Percentiles rank a stretch among this genome's conserved stretches.
Conservation (phyloP, 2,329 filamentous ascomycete genomes). For the Aspergillus novoparasiticus region DNA sequence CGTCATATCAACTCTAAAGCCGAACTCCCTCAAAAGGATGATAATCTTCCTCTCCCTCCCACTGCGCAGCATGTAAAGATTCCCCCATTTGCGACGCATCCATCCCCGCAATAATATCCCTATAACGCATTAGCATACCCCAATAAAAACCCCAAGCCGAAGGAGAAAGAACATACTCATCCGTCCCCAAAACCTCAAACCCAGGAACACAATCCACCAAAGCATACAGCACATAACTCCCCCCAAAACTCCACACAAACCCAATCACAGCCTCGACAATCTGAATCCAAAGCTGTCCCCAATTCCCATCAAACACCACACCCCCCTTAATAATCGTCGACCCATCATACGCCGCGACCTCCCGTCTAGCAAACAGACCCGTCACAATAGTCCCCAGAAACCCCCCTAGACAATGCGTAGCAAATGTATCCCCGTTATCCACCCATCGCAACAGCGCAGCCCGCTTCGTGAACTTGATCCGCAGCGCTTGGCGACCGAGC, state of each 20-base stretch:
- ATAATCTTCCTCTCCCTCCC: conserved; percentile 34
- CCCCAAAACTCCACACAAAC: conserved; percentile 55
- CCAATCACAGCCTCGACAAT: conserved; percentile 55
- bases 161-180: conserved; percentile 48
- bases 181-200: conserved; percentile 54
- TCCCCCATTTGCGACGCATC: conserved; percentile 57
- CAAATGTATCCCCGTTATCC: conserved; percentile 59
- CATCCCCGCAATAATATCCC: conserved; percentile 51
- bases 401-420: conserved; percentile 57
- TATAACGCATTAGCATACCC: conserved; percentile 5
- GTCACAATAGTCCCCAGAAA: conserved; percentile 55
- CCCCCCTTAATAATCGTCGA: conserved; percentile 53
- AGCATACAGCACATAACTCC: conserved; percentile 53
- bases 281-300: conserved; percentile 53
- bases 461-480: conserved; percentile 55
- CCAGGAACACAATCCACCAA: conserved; percentile 57
- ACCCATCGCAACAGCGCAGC: conserved; percentile 55
- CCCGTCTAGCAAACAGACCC: conserved; percentile 53
- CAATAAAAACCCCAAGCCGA: not conserved
- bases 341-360: conserved; percentile 55
- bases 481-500: conserved; percentile 54
- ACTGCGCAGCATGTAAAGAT: conserved; percentile 43
- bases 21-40: conserved; percentile 20
- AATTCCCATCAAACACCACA: conserved; percentile 57
- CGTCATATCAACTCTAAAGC: not conserved